Base-by-base conservation (phyloP, 768 basidiomycete species). In the Lentinula edodes region DNA sequence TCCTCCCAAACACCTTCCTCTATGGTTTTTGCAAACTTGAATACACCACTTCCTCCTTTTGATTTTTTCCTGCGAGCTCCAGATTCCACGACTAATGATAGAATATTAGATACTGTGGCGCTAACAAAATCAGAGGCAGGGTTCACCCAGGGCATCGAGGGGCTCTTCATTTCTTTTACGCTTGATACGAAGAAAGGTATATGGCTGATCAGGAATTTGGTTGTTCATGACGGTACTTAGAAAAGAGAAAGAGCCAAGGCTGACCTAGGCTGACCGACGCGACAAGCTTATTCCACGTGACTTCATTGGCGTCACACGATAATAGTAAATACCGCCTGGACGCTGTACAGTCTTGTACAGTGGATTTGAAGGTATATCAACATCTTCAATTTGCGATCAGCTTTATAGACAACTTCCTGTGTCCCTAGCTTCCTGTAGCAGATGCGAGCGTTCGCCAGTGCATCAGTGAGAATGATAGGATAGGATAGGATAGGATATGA, bases 141-240 rank as follows among this genome's bases (percentile, higher is more conserved):
- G 23, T 48, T 67, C 46, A 88, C 91, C 88, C 65, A 93, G 77
- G 39, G 88, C 91, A 74, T 93, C 91, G 52, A 92, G 76, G 39
- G 91, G 89, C 68, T 91, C 91, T 65, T 93, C 91, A 39, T 83
- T 88, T 23, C 91, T 80, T 68, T 91, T 92, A 38, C 91, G 81
- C 71, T 93, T 93, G 72, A 93, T 91, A 36, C 91, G 84, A 36
- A 93, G 72, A 66, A 93, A 87, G 0, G 91, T 89, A 67, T 84
- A 88, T 6, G 83, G 71, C 57, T 79, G 79, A 32, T 62, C 61
- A 39, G 72, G 56, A 51, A 66, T 20, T 43, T 20, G 13, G 28
- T 18, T 32, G 35, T n/a, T 35, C 18, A 39, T 54, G 38, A 39
- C n/a, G 41, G 56, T 28, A 23, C 23, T 23, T 23, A 6, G 34